Base-by-base conservation (phyloP, 108 stramenopile genomes). In the Poteriospumella lacustris region DNA sequence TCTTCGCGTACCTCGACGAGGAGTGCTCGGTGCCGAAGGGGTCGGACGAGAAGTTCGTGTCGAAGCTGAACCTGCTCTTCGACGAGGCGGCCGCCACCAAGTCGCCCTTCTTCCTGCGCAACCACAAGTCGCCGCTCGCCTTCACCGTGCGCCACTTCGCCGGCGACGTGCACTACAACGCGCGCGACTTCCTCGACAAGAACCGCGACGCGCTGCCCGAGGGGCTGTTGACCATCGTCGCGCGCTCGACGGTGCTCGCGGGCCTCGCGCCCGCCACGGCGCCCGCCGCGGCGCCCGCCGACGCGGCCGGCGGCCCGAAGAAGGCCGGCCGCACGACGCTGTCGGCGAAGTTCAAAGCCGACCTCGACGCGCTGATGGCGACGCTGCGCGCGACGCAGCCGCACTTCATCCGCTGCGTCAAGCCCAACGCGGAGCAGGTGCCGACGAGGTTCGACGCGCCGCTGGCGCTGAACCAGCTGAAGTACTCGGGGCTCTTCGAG, bases 151-250 rank as follows among this genome's bases (percentile, higher is more conserved):
- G 36, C 3, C 70, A 73, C 47, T 73, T 73, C 36, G 70, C 70
- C 9, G 70, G 70, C 5, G 70, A 73, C 36, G 70, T 73, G 9
- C 24, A 29, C 9, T 96, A 96, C 83, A 92, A 87, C 62, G 92
- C 85, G 19, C 86, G 87, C 79, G 92, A 92, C 44, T 96, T 94
- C 78, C 88, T 93, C 26, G 92, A 94, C 67, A 94, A 94, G 83
- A 96, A 96, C 82, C 90, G 91, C 78, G 95, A 96, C 70, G 89
- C 91, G 42, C 78, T 94, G 39, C 88, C 88, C 77, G 94, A 94
- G 67, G 91, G 91, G 68, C 84, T 95, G 59, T 87, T 88, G 77
- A 89, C 89, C 42, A 68, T 92, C 80, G 85, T 92, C 15, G 26
- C 68, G 12, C 38, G 58, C 3, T 36, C 78, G 47, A 12, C 77